Percentiles rank a stretch among this genome's conserved stretches.
Conservation (phyloP, 1,284 basidiomycete species). For the Rhodotorula mucilaginosa region DNA sequence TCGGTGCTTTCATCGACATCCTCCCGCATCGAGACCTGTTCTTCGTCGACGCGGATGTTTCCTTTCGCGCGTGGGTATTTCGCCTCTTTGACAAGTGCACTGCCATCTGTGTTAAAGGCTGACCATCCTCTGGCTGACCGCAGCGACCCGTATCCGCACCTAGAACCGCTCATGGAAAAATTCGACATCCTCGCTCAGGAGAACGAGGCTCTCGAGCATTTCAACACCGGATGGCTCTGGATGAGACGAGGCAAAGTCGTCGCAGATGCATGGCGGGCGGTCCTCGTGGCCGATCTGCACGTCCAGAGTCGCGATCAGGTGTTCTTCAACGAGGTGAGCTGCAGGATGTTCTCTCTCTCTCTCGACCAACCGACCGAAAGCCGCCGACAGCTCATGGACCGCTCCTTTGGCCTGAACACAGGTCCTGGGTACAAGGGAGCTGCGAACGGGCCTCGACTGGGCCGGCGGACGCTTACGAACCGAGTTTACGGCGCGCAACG, state of each 20-base stretch:
- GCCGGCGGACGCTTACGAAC: neutral
- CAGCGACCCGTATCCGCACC: conserved; percentile 31
- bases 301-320: conserved; percentile 24
- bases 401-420: neutral
- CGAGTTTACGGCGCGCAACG: conserved; percentile 25
- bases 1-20: conserved; percentile 33
- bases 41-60: conserved; percentile 37
- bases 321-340: conserved; percentile 30
- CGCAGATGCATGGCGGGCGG: conserved; percentile 25
- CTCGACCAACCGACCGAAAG: neutral
- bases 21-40: conserved; percentile 32
- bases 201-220: conserved; percentile 25
- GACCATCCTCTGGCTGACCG: too few species aligned
- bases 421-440: too few species aligned
- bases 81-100: neutral
- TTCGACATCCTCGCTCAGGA: conserved; percentile 31
- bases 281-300: conserved; percentile 29
- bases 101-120: too few species aligned
- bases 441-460: neutral
- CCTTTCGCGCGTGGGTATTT: conserved; percentile 15
- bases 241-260: conserved; percentile 10
- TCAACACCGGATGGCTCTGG: conserved; percentile 38
- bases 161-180: conserved; percentile 26
- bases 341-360: neutral
- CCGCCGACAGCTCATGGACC: neutral